A percentile compares a stretch with the other conserved stretches of the same genome.
These are phyloP conservation scores for Leishmania aethiopica DNA, from an alignment of 208 protist species.

Conservation along the genomic window DNA sequence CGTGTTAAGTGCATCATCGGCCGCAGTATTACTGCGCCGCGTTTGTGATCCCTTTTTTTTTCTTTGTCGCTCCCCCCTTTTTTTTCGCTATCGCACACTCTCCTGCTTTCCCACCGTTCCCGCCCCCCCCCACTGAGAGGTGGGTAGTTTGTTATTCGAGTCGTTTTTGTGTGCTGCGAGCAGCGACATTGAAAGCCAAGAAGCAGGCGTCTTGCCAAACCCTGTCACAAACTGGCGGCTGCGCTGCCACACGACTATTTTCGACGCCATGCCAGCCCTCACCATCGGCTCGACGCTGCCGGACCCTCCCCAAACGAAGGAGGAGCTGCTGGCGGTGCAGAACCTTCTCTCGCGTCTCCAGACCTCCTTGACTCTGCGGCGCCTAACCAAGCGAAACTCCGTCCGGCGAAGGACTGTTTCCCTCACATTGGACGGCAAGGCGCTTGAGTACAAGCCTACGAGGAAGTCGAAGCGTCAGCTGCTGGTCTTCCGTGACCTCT, in stretches of 20 bases:
- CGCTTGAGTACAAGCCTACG: slow-evolving; percentile 54
- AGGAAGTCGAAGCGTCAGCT: slow-evolving; percentile 41
- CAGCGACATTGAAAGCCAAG: not conserved
- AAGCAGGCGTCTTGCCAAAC: not conserved
- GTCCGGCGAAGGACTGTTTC: slow-evolving; percentile 28
- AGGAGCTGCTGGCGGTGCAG: slow-evolving; percentile 27
- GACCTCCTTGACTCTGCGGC: slow-evolving; percentile 19
- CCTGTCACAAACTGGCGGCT: not conserved
- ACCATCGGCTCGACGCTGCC: slow-evolving; percentile 20
- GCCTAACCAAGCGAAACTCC: slow-evolving; percentile 20
- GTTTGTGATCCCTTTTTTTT: not conserved
- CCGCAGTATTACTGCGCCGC: not conserved
- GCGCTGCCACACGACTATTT: not conserved
- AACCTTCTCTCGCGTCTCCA: slow-evolving; percentile 22
- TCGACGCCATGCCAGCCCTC: slow-evolving; percentile 14
- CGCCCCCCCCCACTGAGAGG: not conserved
- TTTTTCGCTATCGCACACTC: not conserved
- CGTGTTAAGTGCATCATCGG: not conserved
- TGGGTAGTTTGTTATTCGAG: not conserved
- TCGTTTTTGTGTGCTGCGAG: not conserved
- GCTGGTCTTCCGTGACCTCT: slow-evolving; percentile 55
- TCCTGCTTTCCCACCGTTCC: not conserved
- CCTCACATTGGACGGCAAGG: slow-evolving; percentile 36
- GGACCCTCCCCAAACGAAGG: slow-evolving; percentile 25
- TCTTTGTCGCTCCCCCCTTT: not conserved